Evolutionary conservation across 176 grass and related monocot species (phyloP), one percentile per base, ranked within the genome.

Genomic region (Alloteropsis semialata): DNA sequence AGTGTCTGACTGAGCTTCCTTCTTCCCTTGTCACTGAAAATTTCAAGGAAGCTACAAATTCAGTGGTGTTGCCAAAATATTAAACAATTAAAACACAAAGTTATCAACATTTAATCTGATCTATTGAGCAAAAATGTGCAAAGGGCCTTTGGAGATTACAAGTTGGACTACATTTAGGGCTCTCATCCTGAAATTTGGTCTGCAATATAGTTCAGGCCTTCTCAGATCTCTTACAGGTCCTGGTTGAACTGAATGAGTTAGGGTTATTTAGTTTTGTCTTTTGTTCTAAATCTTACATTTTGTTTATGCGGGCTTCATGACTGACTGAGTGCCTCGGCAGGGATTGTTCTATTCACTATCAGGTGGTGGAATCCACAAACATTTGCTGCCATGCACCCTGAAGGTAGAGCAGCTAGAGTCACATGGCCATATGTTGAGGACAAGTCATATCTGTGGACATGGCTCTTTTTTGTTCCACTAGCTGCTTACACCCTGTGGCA

Each of bases 381-480:
- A 72, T 98, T 98, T 86, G 96, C 96, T 76, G 96, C 96, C 61
- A 98, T 98, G 96, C 96, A 95, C 70, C 96, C 96, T 39, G 91
- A 90, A 85, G 91, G 96, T 81, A 91, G 82, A 75, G 85, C 91
- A 69, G 96, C 92, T 49, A 93, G 92, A 85, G 86, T 87, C 24
- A 93, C 80, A 70, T 98, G 96, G 96, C 96, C 96, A 43, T 98
- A 98, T 84, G 93, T 92, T 70, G 96, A 91, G 83, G 80, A 98
- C 73, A 93, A 93, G 72, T 95, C 87, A 24, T 98, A 95, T 79
- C 80, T 98, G 33, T 95, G 96, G 91, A 90, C 79, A 49, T 98
- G 96, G 96, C 85, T 98, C 10, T 98, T 98, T 94, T 50, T 90
- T 86, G 91, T 98, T 88, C 96, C 93, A 45, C 76, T 98, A 57